Base-by-base conservation (phyloP, 345 rosid species). In the Stellera chamaejasme region DNA sequence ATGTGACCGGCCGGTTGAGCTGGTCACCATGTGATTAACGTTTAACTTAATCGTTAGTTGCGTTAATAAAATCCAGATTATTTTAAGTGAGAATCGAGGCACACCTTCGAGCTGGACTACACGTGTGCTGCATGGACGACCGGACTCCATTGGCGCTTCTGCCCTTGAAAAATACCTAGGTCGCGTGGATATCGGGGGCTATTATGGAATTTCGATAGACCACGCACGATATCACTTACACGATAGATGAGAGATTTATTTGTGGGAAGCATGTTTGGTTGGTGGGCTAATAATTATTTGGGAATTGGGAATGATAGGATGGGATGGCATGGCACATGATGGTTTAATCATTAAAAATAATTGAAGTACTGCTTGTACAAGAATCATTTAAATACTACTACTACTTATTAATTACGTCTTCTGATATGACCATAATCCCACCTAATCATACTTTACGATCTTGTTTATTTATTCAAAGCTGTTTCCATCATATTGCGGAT, bases 1-100 rank as follows among this genome's bases (percentile, higher is more conserved):
- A 82, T 71, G 88, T 80, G 85, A 77, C 62, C 63, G 56, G 71
- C 62, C 63, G 56, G 71, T 74, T 74, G 77, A 82, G 82, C 80
- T 82, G 85, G 88, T 71, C 54, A 51, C 68, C 82, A 79, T 70
- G 85, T 69, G 85, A 69, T 75, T 59, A 63, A 61, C 75, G 67
- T 72, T 66, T 55, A 52, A 66, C 50, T 65, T 52, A 62, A 55
- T 68, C 69, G 45, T 50, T 53, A 66, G 42, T 70, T 25, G 36
- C 48, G 56, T 50, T 32, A 32, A 32, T 32, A 4, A 32, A 19
- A 32, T 32, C 39, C 39, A 15, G 15, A 49, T 19, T 19, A 26
- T 55, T 57, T 50, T 69, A 54, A 47, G 69, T 19, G 23, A 67
- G 58, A 68, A 67, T 58, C 58, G 54, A 61, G 52, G 54, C 42